These are phyloP conservation scores for Verticillium tricorpus DNA, from an alignment of 2,329 filamentous ascomycete genomes.

Conservation along the genomic window DNA sequence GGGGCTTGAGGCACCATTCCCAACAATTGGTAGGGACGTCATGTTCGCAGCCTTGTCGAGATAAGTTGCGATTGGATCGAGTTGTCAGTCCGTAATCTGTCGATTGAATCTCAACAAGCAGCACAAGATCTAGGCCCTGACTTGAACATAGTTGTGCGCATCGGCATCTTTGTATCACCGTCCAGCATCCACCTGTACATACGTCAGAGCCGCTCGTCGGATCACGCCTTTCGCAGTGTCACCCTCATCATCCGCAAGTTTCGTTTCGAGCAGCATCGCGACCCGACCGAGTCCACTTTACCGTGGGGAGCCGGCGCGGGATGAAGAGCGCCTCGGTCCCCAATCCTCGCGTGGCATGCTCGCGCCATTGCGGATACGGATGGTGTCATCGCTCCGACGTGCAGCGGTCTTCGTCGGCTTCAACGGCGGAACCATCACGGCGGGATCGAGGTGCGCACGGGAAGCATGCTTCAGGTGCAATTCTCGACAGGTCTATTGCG, in stretches of 20 bases:
- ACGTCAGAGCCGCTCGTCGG: not conserved
- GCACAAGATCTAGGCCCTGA: not conserved
- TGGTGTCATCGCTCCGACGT: conserved; percentile 7
- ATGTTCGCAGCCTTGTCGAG: not conserved
- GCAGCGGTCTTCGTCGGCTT: not conserved
- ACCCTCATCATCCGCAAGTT: not conserved
- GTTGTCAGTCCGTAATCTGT: too few relatives aligned
- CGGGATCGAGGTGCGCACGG: not conserved
- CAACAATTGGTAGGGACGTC: conserved; percentile 5
- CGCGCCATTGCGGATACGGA: conserved; percentile 8
- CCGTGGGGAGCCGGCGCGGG: conserved; percentile 8
- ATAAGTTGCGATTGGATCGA: not conserved
- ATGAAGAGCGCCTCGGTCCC: conserved; percentile 6
- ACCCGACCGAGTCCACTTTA: not conserved
- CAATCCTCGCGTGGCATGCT: conserved; percentile 5
- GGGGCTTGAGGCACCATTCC: not conserved
- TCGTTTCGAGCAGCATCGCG: not conserved
- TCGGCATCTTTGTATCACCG: not conserved
- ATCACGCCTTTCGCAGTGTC: not conserved
- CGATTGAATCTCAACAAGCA: too few relatives aligned
- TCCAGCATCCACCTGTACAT: not conserved
- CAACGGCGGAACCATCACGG: not conserved
- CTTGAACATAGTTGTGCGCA: not conserved
- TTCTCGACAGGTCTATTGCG: not conserved
- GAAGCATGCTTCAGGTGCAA: not conserved